Evolutionary conservation across 371 early-diverging fungal species (phyloP), one percentile per base, ranked within the genome.

Genomic region (Mucor sp.): DNA sequence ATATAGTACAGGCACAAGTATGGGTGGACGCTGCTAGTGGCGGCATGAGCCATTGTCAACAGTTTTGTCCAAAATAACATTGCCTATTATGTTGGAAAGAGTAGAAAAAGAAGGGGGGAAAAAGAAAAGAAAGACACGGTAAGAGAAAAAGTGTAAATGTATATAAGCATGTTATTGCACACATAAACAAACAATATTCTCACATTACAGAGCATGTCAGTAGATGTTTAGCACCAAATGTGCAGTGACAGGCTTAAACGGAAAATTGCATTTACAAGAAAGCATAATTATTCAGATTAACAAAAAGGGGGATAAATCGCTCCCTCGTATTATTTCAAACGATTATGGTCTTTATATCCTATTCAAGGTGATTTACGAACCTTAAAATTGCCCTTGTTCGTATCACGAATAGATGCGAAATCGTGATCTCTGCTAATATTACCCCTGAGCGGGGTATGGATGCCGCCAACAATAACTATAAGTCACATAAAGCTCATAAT

Each of bases 31-130:
- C 81, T 80, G n/a, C 65, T 69, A 14, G 81, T 73, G 12, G 69
- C 61, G 27, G 74, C 76, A 72, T 78, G 81, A 8, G 78, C 72
- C 56, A 69, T 71, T 60, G 72, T 78, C 37, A 80, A 68, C 19
- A 80, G 59, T 62, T 80, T 80, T 58, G 81, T 75, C 81, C 81
- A 80, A 59, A 80, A 68, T 12, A 68, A 23, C 60, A 65, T 70
- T 43, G 23, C 35, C 19, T 17, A 14, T 28, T 32, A 32, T 14
- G 50, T 37, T 30, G 39, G 33, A 58, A 56, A 67, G 15, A 63
- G 48, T 39, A 39, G 61, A 67, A 47, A 19, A 47, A 66, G 44
- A 60, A 59, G 37, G 61, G 37, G 50, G 28, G 23, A 44, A 39
- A 41, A n/a, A 28, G 23, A 53, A 55, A 17, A 37, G 25, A 33